Conservation (phyloP, 768 basidiomycete species). For the Rhizopogon rudus region DNA sequence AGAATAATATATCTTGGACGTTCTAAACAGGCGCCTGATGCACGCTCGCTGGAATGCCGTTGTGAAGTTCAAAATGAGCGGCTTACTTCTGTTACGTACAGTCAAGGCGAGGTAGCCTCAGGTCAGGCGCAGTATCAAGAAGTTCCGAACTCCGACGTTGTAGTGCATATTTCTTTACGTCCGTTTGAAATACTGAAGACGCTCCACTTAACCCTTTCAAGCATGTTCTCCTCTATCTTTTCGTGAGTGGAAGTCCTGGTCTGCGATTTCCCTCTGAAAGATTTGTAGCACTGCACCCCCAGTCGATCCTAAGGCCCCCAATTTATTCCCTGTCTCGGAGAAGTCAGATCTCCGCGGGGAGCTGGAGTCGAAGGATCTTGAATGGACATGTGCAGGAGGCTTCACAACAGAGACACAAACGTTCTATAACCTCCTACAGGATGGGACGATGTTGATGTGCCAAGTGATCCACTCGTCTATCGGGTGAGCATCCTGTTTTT, state of each 20-base stretch:
- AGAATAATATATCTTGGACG: too few species aligned
- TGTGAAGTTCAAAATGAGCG: too few species aligned
- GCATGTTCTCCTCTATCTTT: conserved; percentile 76
- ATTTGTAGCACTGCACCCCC: conserved; percentile 45
- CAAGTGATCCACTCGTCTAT: conserved; percentile 87
- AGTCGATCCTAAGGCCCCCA: conserved; percentile 64
- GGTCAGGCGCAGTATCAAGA: too few species aligned
- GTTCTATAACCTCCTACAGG: conserved; percentile 78
- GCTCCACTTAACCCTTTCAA: conserved; percentile 13
- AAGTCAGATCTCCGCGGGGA: conserved; percentile 66
- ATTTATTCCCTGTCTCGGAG: conserved; percentile 77
- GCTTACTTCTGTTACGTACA: too few species aligned
- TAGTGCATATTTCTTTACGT: neutral
- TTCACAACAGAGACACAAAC: conserved; percentile 89
- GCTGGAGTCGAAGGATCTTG: conserved; percentile 68
- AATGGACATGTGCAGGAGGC: conserved; percentile 79
- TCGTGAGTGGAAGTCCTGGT: conserved; percentile 50
- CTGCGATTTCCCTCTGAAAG: conserved; percentile 9
- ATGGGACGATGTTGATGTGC: conserved; percentile 74
- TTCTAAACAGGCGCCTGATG: too few species aligned
- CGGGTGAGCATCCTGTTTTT: conserved; percentile 54
- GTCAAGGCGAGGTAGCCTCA: too few species aligned
- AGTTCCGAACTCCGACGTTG: neutral
- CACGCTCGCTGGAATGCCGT: too few species aligned
- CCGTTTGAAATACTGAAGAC: conserved; percentile 1